Evolutionary conservation across 176 grass and related monocot species (phyloP).

Genomic region (Cymbopogon citratus): DNA sequence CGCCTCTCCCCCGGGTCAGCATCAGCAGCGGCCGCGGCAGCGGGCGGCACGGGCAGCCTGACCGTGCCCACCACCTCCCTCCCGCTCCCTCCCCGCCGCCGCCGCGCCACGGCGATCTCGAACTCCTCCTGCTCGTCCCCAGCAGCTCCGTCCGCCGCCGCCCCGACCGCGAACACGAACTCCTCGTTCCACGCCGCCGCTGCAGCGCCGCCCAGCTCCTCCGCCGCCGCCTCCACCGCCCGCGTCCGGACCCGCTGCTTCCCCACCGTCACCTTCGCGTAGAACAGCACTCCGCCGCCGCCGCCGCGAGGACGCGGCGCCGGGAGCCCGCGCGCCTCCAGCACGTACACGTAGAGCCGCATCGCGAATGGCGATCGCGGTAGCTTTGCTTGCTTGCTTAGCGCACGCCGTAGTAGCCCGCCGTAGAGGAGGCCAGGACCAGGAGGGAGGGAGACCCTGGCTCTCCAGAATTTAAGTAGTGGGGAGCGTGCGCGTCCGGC

Average conservation of each 20-base stretch:
- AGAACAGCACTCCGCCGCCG: constrained; percentile 4
- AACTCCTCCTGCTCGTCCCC: not conserved
- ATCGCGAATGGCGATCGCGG: constrained; percentile 46
- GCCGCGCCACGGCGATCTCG: constrained; percentile 51
- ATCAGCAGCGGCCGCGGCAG: not conserved
- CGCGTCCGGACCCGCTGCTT: constrained; percentile 49
- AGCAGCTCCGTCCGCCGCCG: not conserved
- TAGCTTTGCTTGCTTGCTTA: not conserved
- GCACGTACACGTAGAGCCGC: constrained; percentile 57
- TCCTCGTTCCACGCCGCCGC: constrained; percentile 70
- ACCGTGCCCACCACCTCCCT: constrained; percentile 59
- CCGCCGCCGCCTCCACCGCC: constrained; percentile 36
- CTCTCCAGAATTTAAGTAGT: not conserved
- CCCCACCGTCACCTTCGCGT: constrained; percentile 65
- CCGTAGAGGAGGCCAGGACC: not conserved
- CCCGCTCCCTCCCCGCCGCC: not conserved
- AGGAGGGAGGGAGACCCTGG: no score
- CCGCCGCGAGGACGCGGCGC: not conserved
- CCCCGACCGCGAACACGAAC: constrained; percentile 51
- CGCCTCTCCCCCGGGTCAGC: constrained; percentile 12
- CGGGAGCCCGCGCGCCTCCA: constrained; percentile 52
- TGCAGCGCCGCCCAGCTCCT: not conserved
- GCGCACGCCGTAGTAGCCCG: not conserved
- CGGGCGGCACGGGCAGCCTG: constrained; percentile 35
- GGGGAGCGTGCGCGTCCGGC: not conserved